Evolutionary conservation across 805 yeast genomes (phyloP).

Genomic region (Ogataea corticis): DNA sequence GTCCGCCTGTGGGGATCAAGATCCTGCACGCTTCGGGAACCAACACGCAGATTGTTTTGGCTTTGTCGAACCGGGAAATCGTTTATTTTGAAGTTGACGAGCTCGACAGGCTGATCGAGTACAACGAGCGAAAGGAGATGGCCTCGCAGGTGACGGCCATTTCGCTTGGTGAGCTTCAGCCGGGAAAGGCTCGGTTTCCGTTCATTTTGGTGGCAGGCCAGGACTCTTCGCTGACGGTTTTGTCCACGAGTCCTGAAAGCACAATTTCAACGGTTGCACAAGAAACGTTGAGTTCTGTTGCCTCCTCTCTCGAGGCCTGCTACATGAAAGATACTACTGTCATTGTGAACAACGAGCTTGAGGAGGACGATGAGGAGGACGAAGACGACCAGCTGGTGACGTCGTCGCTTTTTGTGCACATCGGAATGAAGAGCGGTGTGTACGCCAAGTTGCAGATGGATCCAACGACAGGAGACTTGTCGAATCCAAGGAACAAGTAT

Average conservation of each 20-base stretch:
- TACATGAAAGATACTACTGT: constrained; percentile 28
- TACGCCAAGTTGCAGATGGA: constrained; percentile 66
- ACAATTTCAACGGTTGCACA: constrained; percentile 62
- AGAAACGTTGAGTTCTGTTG: constrained; percentile 61
- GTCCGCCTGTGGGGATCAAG: constrained; percentile 74
- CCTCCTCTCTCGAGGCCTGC: constrained; percentile 25
- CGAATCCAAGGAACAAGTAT: constrained; percentile 67
- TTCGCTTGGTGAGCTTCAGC: constrained; percentile 49
- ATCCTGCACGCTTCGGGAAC: constrained; percentile 64
- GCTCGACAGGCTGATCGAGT: constrained; percentile 68
- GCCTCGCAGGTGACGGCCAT: constrained; percentile 50
- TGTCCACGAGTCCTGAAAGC: constrained; percentile 59
- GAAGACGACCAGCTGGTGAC: constrained; percentile 13
- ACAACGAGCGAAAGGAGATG: constrained; percentile 59
- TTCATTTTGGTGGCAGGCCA: constrained; percentile 70
- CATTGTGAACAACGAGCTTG: constrained; percentile 10
- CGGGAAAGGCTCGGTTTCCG: constrained; percentile 48
- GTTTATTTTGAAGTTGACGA: constrained; percentile 81
- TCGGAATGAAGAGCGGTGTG: constrained; percentile 84
- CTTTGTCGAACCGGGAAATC: constrained; percentile 69
- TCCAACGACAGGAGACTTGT: constrained; percentile 55
- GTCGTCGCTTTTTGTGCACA: constrained; percentile 50
- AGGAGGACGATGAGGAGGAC: constrained; percentile 19
- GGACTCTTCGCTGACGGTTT: constrained; percentile 67
- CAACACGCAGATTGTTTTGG: constrained; percentile 65